These are phyloP conservation scores for Leccinum pellstonianum DNA, from an alignment of 768 basidiomycete genomes.

Conservation along the genomic window DNA sequence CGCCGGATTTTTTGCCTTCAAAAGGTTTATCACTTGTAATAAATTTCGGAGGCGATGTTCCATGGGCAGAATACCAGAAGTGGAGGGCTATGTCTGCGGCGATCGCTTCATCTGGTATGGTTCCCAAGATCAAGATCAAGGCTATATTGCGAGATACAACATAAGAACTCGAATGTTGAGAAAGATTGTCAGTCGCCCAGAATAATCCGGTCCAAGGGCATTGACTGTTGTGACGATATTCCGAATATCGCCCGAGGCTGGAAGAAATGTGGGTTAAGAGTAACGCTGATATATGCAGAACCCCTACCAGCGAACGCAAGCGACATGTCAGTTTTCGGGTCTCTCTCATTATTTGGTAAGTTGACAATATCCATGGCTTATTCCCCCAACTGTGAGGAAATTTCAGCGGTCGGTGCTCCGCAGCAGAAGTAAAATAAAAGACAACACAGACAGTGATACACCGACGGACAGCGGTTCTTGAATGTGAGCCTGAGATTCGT, in stretches of 20 bases:
- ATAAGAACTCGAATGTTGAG: conserved; percentile 38
- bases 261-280: not conserved
- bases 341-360: conserved; percentile 22
- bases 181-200: conserved; percentile 39
- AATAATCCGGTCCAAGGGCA: conserved; percentile 39
- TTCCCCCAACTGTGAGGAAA: conserved; percentile 33
- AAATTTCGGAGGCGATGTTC: conserved; percentile 28
- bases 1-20: no score
- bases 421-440: not conserved
- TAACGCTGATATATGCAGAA: no score
- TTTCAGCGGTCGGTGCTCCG: not conserved
- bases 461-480: conserved; percentile 30
- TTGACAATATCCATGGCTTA: conserved; percentile 34
- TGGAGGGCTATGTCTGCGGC: conserved; percentile 48
- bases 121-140: conserved; percentile 42
- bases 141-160: conserved; percentile 41
- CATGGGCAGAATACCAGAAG: conserved; percentile 47
- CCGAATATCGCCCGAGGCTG: conserved; percentile 52
- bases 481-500: conserved; percentile 1
- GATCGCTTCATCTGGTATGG: conserved; percentile 29
- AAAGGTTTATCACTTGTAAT: conserved; percentile 19
- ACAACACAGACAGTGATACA: conserved; percentile 27
- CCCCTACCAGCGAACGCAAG: conserved; percentile 29
- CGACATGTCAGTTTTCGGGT: conserved; percentile 16
- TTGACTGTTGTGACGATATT: conserved; percentile 45